Evolutionary conservation across 1,284 basidiomycete genomes (phyloP).

Genomic region (Ceratobasidium sp.): DNA sequence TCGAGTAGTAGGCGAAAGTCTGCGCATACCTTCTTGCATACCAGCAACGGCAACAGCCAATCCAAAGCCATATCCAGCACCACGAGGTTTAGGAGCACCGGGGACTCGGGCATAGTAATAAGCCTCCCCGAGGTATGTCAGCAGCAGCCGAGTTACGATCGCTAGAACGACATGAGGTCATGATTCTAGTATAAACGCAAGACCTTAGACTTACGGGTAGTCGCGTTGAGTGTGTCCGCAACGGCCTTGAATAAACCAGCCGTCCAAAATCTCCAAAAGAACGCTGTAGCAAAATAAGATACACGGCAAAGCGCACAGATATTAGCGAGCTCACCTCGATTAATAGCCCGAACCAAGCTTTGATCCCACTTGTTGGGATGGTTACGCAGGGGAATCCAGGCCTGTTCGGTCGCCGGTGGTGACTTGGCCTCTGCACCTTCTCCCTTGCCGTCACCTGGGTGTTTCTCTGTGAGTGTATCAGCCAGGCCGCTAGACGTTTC

Average conservation of each 20-base stretch:
- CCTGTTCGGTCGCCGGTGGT: constrained; percentile 10
- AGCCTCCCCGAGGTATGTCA: constrained; percentile 42
- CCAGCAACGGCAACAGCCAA: constrained; percentile 29
- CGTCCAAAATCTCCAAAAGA: constrained; percentile 39
- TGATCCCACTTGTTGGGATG: constrained; percentile 44
- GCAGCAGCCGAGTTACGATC: constrained; percentile 38
- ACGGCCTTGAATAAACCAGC: constrained; percentile 39
- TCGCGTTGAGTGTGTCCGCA: constrained; percentile 31
- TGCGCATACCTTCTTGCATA: constrained; percentile 31
- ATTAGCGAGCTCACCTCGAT: constrained; percentile 23
- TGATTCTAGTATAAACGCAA: background rate
- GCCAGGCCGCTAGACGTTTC: constrained; percentile 19
- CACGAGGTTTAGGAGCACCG: constrained; percentile 36
- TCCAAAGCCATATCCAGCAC: constrained; percentile 32
- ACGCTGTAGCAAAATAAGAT: constrained; percentile 8
- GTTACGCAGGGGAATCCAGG: constrained; percentile 36
- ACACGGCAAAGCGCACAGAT: background rate
- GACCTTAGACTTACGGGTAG: constrained; percentile 25
- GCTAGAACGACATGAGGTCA: constrained; percentile 2
- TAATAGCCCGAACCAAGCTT: constrained; percentile 38
- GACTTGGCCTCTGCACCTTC: background rate
- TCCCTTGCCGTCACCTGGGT: background rate
- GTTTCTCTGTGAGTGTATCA: constrained; percentile 14
- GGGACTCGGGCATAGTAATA: constrained; percentile 37
- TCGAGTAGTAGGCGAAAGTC: background rate